Percentiles rank a stretch among this genome's conserved stretches.
phyloP scores from a whole-genome alignment of 495 filamentous ascomycete species.

The Trichoderma gamsii region DNA sequence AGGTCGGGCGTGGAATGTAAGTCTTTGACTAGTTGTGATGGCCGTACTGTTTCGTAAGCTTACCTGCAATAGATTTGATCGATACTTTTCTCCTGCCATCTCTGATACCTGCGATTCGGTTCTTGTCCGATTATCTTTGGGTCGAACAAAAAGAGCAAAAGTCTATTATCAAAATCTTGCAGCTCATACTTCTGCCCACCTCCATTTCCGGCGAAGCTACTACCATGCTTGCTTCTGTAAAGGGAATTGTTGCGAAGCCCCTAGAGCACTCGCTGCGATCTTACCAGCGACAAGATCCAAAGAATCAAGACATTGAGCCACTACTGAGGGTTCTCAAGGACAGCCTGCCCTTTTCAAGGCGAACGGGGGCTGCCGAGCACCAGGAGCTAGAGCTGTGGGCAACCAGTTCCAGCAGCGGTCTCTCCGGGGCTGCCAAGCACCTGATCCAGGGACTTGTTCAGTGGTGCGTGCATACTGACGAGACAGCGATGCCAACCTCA shows the following conservation, averaged over 20 bases:
- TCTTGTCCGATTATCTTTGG: constrained; percentile 80
- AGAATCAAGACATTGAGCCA: constrained; percentile 63
- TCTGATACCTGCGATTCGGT: constrained; percentile 71
- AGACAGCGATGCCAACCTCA: constrained; percentile 59
- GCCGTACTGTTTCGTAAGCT: neutral
- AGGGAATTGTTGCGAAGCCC: constrained; percentile 73
- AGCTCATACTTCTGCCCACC: constrained; percentile 66
- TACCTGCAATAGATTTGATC: constrained; percentile 56
- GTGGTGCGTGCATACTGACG: constrained; percentile 63
- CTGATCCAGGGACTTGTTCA: constrained; percentile 62
- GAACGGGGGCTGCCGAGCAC: constrained; percentile 58
- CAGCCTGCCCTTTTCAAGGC: constrained; percentile 57
- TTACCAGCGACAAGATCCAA: constrained; percentile 62
- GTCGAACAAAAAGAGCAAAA: constrained; percentile 47
- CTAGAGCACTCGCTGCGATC: constrained; percentile 70
- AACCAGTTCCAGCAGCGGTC: constrained; percentile 46
- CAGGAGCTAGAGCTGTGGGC: constrained; percentile 76
- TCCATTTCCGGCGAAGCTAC: constrained; percentile 75
- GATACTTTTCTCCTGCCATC: constrained; percentile 87
- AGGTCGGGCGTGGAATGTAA: constrained; percentile 85
- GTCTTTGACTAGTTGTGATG: constrained; percentile 21
- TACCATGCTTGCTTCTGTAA: constrained; percentile 72
- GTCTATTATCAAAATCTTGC: constrained; percentile 67
- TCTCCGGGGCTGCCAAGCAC: constrained; percentile 55
- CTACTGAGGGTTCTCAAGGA: constrained; percentile 64